Conservation (phyloP, 495 filamentous ascomycete genomes). For the Lasiosphaeris hirsuta region DNA sequence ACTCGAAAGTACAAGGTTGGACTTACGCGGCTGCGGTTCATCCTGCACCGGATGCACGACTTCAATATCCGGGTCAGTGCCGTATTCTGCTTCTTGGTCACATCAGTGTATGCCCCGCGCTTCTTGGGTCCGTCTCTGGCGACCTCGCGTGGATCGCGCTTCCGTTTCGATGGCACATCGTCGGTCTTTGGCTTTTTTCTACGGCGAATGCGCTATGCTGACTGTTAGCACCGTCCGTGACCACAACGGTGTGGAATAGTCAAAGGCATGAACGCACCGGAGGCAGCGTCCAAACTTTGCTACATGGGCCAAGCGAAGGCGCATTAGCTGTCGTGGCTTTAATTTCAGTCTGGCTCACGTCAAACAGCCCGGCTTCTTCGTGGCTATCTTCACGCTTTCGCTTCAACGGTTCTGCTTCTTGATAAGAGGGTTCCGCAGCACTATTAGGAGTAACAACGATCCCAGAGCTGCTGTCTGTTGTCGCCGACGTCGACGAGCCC, state of each 20-base stretch:
- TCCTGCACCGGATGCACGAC: conserved; percentile 29
- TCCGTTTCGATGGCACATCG: conserved; percentile 10
- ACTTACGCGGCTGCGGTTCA: conserved; percentile 26
- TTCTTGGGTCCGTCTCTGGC: conserved; percentile 13
- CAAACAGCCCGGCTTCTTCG: not conserved
- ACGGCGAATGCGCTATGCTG: conserved; percentile 18
- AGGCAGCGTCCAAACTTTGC: conserved; percentile 22
- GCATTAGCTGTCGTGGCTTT: not conserved
- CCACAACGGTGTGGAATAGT: no score
- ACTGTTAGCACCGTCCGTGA: not conserved
- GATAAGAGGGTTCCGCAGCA: no score
- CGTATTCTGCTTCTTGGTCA: conserved; percentile 23
- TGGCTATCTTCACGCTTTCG: not conserved
- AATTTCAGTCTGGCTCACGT: not conserved
- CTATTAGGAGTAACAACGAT: no score
- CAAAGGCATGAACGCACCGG: conserved; percentile 9
- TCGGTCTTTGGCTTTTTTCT: conserved; percentile 16
- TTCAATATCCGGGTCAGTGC: conserved; percentile 26
- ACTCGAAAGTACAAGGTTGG: not conserved
- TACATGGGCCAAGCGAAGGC: conserved; percentile 13
- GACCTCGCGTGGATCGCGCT: conserved; percentile 7
- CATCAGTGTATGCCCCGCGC: conserved; percentile 23
- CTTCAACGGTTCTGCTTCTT: no score
- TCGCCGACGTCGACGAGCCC: no score
- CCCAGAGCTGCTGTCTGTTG: no score